These are phyloP conservation scores for Alternaria brassicae DNA, from an alignment of 2,329 filamentous ascomycete species.

Conservation along the genomic window DNA sequence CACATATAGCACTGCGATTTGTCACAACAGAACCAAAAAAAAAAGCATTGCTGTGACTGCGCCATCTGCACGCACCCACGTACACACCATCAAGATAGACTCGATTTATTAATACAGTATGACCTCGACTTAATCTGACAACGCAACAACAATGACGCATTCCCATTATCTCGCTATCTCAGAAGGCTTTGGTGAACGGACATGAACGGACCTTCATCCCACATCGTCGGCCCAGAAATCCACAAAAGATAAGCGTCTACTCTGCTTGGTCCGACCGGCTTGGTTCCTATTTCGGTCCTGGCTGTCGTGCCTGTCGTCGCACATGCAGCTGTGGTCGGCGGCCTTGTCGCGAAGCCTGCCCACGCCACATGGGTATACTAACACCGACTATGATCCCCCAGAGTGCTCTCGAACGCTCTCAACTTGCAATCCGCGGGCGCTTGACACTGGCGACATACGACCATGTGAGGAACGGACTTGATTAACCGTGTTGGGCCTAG, in stretches of 20 bases:
- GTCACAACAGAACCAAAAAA: background rate
- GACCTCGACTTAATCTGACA: too few species aligned
- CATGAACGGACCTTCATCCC: conserved; percentile 9
- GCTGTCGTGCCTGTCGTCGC: conserved; percentile 1
- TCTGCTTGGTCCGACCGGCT: conserved; percentile 6
- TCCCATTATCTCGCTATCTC: conserved; percentile 2
- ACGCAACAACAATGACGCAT: conserved; percentile 6
- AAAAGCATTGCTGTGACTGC: background rate
- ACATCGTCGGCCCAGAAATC: conserved; percentile 8
- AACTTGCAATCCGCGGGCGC: background rate
- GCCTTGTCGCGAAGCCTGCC: conserved; percentile 4
- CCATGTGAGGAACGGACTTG: conserved; percentile 2
- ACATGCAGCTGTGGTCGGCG: background rate
- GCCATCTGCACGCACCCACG: background rate
- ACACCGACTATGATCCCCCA: background rate
- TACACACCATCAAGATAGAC: conserved; percentile 1
- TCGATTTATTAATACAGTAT: too few species aligned
- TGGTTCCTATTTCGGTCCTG: conserved; percentile 4
- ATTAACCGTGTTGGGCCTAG: conserved; percentile 3
- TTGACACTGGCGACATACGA: conserved; percentile 8
- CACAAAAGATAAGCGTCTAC: conserved; percentile 19
- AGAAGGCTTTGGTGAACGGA: conserved; percentile 5
- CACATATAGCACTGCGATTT: background rate
- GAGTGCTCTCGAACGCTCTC: conserved; percentile 12
- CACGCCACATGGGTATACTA: background rate